These are phyloP conservation scores for Choanephora cucurbitarum DNA, from an alignment of 371 early-diverging fungal species.

Conservation along the genomic window DNA sequence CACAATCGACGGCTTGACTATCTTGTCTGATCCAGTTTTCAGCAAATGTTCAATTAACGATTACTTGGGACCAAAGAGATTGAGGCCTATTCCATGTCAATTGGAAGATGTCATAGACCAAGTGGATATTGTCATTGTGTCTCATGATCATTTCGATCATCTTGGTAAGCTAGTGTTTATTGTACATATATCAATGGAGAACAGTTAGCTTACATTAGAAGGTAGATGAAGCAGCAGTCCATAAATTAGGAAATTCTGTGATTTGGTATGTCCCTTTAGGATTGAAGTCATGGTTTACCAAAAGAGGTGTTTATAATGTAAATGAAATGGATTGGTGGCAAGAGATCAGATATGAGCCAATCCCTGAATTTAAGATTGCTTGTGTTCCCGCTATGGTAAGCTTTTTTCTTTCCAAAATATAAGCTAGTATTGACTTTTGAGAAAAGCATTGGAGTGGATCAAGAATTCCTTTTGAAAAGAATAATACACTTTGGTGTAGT, in stretches of 20 bases:
- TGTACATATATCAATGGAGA: background rate
- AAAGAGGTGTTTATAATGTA: conserved; percentile 46
- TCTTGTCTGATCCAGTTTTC: conserved; percentile 68
- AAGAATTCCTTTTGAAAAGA: conserved; percentile 60
- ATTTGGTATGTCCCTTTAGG: conserved; percentile 67
- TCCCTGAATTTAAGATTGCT: conserved; percentile 45
- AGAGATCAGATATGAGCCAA: conserved; percentile 42
- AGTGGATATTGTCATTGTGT: conserved; percentile 62
- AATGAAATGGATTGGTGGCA: conserved; percentile 70
- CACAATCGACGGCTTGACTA: conserved; percentile 60
- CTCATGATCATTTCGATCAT: conserved; percentile 67
- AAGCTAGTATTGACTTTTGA: background rate
- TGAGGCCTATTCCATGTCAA: conserved; percentile 58
- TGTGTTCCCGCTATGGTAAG: conserved; percentile 57
- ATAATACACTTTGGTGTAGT: conserved; percentile 62
- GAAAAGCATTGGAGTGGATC: conserved; percentile 62
- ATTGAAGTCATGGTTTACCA: conserved; percentile 51
- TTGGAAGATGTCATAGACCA: conserved; percentile 48
- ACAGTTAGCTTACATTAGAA: background rate
- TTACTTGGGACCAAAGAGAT: conserved; percentile 55
- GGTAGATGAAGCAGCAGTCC: conserved; percentile 52
- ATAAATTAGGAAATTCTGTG: conserved; percentile 52
- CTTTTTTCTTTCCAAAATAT: background rate
- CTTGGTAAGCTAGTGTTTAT: too few species aligned
- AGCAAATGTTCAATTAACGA: conserved; percentile 38